phyloP scores from a whole-genome alignment of 108 stramenopile genomes.

The Schizochytrium sp. region DNA sequence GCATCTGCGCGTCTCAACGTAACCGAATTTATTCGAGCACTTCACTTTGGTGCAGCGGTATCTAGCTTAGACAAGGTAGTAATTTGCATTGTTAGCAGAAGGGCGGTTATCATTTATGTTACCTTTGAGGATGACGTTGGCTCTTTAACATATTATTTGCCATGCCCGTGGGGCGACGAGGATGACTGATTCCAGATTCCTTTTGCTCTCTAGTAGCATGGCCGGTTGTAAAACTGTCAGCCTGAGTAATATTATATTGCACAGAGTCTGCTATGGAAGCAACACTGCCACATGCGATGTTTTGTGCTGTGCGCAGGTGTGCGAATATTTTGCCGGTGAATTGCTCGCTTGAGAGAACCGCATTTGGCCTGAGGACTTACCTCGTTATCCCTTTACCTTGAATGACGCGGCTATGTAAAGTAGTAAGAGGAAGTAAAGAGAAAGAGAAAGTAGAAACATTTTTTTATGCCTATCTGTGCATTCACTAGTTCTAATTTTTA shows the following conservation, averaged over 20 bases:
- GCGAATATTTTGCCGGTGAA: no score
- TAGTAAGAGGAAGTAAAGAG: background rate
- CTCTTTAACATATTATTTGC: constrained; percentile 7
- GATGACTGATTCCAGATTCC: background rate
- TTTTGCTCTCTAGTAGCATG: background rate
- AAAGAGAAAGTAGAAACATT: background rate
- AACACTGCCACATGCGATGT: no score
- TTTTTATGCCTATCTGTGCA: background rate
- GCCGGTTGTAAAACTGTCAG: no score
- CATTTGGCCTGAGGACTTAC: no score
- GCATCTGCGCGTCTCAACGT: background rate
- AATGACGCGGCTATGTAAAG: no score
- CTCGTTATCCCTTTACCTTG: no score
- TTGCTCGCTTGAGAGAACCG: no score
- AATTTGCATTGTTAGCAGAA: constrained; percentile 5
- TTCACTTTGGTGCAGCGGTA: background rate
- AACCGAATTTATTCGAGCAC: constrained; percentile 14
- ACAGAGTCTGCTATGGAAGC: no score
- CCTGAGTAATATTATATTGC: no score
- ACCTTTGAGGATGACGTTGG: constrained; percentile 46
- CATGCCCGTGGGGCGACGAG: constrained; percentile 25
- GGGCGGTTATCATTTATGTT: constrained; percentile 22
- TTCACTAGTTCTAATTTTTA: no score
- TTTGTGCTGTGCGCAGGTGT: no score
- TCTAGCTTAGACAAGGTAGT: constrained; percentile 28